These are phyloP conservation scores for Purshia tridentata DNA, from an alignment of 306 rosid species.

Conservation along the genomic window DNA sequence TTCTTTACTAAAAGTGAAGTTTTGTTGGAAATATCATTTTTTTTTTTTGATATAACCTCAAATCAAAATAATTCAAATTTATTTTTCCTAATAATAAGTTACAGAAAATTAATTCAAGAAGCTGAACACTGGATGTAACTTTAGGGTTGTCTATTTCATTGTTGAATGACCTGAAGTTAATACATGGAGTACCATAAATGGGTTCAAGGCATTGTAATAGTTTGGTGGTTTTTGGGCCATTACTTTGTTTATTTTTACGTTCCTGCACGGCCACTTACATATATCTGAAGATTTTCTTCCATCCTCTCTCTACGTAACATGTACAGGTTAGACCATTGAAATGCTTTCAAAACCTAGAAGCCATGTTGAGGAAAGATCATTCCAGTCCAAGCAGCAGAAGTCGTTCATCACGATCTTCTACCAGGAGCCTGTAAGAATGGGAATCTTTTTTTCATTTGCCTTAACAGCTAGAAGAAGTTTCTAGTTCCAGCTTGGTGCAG, in stretches of 20 bases:
- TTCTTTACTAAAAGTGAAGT: neutral
- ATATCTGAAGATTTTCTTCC: conserved; percentile 10
- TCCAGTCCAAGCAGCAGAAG: conserved; percentile 44
- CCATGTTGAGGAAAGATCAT: conserved; percentile 60
- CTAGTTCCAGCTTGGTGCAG: conserved; percentile 22
- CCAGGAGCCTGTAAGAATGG: conserved; percentile 30
- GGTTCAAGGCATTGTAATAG: neutral
- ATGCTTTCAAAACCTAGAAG: conserved; percentile 78
- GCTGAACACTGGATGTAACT: neutral
- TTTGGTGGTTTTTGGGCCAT: neutral
- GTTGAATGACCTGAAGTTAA: neutral
- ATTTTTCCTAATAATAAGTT: neutral
- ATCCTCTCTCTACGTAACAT: conserved; percentile 20
- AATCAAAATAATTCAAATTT: neutral
- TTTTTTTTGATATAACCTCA: neutral
- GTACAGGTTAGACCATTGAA: conserved; percentile 80
- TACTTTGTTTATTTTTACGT: neutral
- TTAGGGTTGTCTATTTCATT: conserved; percentile 1
- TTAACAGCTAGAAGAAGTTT: conserved; percentile 3
- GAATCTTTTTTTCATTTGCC: conserved; percentile 16
- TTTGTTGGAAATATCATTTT: neutral
- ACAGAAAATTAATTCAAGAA: neutral
- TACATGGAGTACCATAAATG: neutral
- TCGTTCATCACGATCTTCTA: conserved; percentile 60
- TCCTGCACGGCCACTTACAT: neutral